These are phyloP conservation scores for Puccinellia tenuiflora DNA, from an alignment of 176 grass and related monocot species.

Conservation along the genomic window DNA sequence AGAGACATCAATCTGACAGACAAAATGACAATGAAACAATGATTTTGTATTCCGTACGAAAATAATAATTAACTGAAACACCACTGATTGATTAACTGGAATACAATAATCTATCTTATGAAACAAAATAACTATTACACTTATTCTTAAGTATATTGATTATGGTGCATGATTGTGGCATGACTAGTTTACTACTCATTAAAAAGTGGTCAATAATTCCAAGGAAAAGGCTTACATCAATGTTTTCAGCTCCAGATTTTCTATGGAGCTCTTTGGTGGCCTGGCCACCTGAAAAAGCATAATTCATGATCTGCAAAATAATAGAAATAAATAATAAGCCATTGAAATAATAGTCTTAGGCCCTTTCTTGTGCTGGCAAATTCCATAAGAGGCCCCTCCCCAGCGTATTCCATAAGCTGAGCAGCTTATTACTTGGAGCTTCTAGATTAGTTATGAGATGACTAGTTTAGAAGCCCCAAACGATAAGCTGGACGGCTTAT, in stretches of 20 bases:
- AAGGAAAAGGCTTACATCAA: constrained; percentile 37
- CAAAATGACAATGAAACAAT: constrained; percentile 2
- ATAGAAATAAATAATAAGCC: not conserved
- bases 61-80: not conserved
- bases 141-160: not conserved
- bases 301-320: constrained; percentile 53
- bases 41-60: not conserved
- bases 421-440: no score
- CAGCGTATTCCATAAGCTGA: no score
- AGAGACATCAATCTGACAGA: constrained; percentile 74
- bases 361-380: no score
- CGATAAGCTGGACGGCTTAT: no score
- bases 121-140: not conserved
- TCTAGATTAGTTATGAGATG: no score
- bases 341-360: not conserved
- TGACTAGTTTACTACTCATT: not conserved
- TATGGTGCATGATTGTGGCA: not conserved
- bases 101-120: not conserved
- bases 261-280: constrained; percentile 64
- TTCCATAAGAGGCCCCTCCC: no score
- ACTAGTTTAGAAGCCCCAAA: no score
- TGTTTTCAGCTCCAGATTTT: constrained; percentile 86
- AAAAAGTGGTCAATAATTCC: not conserved
- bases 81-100: not conserved
- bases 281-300: constrained; percentile 85